Conservation (phyloP, 2,329 filamentous ascomycete species). For the Cyphellophora europaea region DNA sequence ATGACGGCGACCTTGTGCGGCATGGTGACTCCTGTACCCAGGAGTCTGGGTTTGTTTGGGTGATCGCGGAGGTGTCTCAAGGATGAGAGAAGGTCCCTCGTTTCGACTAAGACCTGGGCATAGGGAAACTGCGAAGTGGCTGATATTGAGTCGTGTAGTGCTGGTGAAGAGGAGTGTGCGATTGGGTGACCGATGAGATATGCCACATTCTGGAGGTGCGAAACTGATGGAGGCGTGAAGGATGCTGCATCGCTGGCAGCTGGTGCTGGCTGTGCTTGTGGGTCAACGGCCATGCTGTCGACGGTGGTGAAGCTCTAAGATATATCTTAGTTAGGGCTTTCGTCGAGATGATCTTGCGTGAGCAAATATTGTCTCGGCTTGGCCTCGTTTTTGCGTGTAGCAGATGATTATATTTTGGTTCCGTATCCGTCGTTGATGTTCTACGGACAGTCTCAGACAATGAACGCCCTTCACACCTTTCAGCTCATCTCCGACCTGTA, state of each 20-base stretch:
- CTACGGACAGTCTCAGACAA: too few species aligned
- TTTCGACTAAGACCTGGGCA: conserved; percentile 32
- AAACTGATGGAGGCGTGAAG: conserved; percentile 8
- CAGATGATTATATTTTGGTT: too few species aligned
- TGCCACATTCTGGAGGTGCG: conserved; percentile 38
- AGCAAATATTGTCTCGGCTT: too few species aligned
- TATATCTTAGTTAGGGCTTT: too few species aligned
- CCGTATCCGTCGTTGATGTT: too few species aligned
- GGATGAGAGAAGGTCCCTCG: conserved; percentile 22
- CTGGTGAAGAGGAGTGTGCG: conserved; percentile 46
- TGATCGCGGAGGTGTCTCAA: conserved; percentile 27
- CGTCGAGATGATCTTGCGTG: too few species aligned
- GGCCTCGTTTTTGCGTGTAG: too few species aligned
- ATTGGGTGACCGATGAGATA: conserved; percentile 51
- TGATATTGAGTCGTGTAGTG: conserved; percentile 47
- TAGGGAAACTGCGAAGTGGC: conserved; percentile 41
- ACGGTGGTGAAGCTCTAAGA: too few species aligned
- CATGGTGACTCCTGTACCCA: conserved; percentile 67
- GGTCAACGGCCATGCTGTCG: neutral
- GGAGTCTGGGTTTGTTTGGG: conserved; percentile 22
- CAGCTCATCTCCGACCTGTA: too few species aligned
- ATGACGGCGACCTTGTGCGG: conserved; percentile 74
- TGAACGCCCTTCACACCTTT: too few species aligned
- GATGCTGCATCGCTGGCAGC: neutral
- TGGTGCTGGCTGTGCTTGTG: neutral